Base-by-base conservation (phyloP, 176 grass and related monocot genomes). In the Triticum aestivum region DNA sequence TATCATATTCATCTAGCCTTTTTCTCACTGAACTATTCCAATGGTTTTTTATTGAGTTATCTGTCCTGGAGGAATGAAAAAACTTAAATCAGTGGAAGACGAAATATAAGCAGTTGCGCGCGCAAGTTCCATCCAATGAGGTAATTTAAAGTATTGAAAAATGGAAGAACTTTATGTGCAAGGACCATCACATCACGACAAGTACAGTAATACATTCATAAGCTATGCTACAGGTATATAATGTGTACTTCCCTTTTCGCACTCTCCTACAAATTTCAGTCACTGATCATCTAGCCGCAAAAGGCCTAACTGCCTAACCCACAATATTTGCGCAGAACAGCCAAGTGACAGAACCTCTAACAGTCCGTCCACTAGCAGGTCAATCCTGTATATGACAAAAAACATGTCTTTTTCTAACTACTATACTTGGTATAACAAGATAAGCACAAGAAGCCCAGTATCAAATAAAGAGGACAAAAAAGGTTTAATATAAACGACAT, bases 31-130 rank as follows among this genome's bases (percentile, higher is more conserved):
- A 96, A 83, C 97, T 93, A 73, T 99, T 99, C 97, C 97, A 99
- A 85, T 99, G 97, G 77, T 96, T 99, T 82, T 99, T 99, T 86
- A 99, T 99, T 0, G 94, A 92, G 76, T 99, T 96, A 80, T 96
- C 97, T 65, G 97, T 96, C 92, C 97, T 99, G 85, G 13, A 85
- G 45, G 86, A 14, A 86, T 83, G 69, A 89, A 92, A 35, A 79
- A 77, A 82, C 54, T 69, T 66, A 77, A 66, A 52, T 74, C 37
- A 82, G 66, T 47, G 42, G 27, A 80, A n/a, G 75, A 24, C 74
- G 15, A 86, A 73, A 29, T 44, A 77, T 32, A 82, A 73, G 49
- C 23, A 74, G 45, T 64, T 52, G 42, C 10, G 34, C 34, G 15
- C 1, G 4, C 63, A n/a, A 42, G n/a, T 49, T 77, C n/a, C 69